Conservation (phyloP, 2,329 filamentous ascomycete species). For the Sporothrix euskadiensis region DNA sequence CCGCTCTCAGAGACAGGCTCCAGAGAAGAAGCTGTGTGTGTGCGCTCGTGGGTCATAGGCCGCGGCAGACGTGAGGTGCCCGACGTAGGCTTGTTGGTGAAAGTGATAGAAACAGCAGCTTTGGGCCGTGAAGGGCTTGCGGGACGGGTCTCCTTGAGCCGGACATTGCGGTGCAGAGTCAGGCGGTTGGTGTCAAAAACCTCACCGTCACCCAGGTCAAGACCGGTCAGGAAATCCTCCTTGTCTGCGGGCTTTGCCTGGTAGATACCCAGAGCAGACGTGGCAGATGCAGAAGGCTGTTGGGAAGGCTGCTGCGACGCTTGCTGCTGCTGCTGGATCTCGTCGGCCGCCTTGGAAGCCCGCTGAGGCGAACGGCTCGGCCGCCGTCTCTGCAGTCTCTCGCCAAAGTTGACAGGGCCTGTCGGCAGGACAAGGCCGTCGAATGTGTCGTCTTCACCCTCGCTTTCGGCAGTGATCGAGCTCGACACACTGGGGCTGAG, state of each 20-base stretch:
- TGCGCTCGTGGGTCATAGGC: conserved; percentile 67
- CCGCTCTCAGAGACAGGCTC: conserved; percentile 92
- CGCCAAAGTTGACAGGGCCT: conserved; percentile 79
- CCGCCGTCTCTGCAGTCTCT: conserved; percentile 72
- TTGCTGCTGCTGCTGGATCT: conserved; percentile 38
- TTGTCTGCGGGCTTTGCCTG: conserved; percentile 44
- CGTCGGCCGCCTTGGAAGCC: conserved; percentile 27
- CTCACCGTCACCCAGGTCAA: conserved; percentile 84
- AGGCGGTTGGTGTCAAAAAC: conserved; percentile 78
- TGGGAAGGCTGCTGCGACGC: conserved; percentile 30
- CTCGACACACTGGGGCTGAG: conserved; percentile 92
- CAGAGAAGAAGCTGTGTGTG: conserved; percentile 69
- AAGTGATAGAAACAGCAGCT: conserved; percentile 82
- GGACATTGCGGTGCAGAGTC: conserved; percentile 87
- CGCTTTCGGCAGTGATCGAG: conserved; percentile 86
- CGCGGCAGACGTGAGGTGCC: conserved; percentile 73
- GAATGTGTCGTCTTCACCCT: conserved; percentile 89
- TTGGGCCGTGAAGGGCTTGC: conserved; percentile 70
- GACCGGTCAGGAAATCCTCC: conserved; percentile 81
- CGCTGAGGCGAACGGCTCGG: conserved; percentile 59
- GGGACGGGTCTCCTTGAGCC: conserved; percentile 71
- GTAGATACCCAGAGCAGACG: conserved; percentile 25
- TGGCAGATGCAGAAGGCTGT: conserved; percentile 4
- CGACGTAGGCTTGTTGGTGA: conserved; percentile 72
- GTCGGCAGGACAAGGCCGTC: conserved; percentile 84